phyloP scores from a whole-genome alignment of 495 filamentous ascomycete genomes.

The Talaromyces ruber region DNA sequence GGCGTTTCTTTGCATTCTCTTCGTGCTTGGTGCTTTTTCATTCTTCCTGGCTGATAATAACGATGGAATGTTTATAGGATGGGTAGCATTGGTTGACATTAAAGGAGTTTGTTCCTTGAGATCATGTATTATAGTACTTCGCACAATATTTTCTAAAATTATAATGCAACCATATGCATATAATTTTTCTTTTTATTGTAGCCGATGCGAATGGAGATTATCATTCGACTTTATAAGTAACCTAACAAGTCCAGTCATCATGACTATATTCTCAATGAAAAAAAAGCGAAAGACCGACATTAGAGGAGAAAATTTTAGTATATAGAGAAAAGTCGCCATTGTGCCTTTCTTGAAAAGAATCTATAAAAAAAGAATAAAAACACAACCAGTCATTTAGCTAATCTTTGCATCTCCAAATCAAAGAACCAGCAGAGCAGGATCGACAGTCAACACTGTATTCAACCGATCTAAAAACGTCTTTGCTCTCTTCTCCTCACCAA shows the following conservation, averaged over 20 bases:
- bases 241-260: too few relatives aligned
- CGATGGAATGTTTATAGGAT: background rate
- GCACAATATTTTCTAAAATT: background rate
- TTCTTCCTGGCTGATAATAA: background rate
- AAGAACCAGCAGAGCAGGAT: slow-evolving; percentile 70
- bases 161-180: background rate
- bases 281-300: background rate
- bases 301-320: background rate
- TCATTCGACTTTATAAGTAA: too few relatives aligned
- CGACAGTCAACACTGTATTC: slow-evolving; percentile 70
- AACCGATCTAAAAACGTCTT: slow-evolving; percentile 73
- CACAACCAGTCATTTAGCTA: background rate
- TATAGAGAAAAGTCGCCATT: background rate
- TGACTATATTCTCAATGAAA: too few relatives aligned
- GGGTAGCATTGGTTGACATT: background rate
- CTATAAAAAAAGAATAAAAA: background rate
- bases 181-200: background rate
- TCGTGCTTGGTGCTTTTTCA: background rate
- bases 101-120: background rate
- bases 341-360: background rate
- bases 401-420: slow-evolving; percentile 14
- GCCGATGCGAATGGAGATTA: background rate
- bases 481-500: slow-evolving; percentile 71
- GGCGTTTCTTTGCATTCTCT: background rate
- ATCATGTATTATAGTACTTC: background rate